Evolutionary conservation across 2,329 filamentous ascomycete genomes (phyloP), one percentile per base, ranked within the genome.

Genomic region (Aaosphaeria arxii): DNA sequence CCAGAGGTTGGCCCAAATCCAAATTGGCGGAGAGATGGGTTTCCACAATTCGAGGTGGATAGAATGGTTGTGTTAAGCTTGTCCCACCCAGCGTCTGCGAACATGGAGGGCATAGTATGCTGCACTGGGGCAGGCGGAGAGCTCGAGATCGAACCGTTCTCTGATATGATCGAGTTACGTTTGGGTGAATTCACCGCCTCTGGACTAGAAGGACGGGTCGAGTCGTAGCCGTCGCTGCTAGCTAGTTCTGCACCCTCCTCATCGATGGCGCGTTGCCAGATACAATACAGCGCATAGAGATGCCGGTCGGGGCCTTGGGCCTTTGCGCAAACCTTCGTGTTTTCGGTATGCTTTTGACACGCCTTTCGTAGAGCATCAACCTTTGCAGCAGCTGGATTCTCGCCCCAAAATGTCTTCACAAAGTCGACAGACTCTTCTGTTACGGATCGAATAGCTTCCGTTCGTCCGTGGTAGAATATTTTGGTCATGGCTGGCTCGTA

Each of bases 401-500:
- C 92, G 5, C 85, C 91, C 91, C 94, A 99, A 72, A 99, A 97
- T 0, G 87, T 89, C 68, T 88, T 88, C 6, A 97, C 86, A 63
- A 96, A 99, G 45, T 91, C 80, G n/a, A 91, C 81, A 1, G 87
- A 87, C 55, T 95, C 91, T 0, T 84, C 79, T 0, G 91, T 90
- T 1, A 96, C 92, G 0, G 89, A 85, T 41, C 94, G 83, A 55
- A 99, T 87, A 4, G 94, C 92, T 72, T 99, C 94, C 0, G 94
- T 99, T 41, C 94, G 87, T 7, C 94, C 94, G 66, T 97, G 94
- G 51, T 95, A 83, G 73, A 84, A 99, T 50, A 87, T 77, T 71
- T 99, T 99, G 44, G 94, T 99, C 94, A 99, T 97, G 39, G 94
- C 92, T 6, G 94, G 94, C 71, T 99, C 94, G 68, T 99, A 99